phyloP scores from a whole-genome alignment of 352 stramenopile genomes.

The Phytopythium mirpurense region DNA sequence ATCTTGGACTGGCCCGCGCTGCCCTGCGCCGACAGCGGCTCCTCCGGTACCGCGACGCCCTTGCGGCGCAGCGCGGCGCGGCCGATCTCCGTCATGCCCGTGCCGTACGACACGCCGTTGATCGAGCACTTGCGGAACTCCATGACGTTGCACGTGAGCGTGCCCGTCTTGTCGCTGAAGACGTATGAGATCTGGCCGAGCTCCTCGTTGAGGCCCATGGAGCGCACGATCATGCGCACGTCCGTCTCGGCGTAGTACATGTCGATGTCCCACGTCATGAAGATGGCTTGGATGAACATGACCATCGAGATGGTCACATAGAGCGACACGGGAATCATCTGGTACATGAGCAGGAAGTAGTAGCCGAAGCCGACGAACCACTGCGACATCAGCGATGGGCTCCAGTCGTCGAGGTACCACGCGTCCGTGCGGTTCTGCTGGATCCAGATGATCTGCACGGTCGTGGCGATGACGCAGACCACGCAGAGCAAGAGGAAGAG shows the following conservation, averaged over 20 bases:
- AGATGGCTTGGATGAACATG: constrained; percentile 93
- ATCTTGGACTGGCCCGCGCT: constrained; percentile 24
- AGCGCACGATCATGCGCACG: constrained; percentile 79
- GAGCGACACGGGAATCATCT: constrained; percentile 97
- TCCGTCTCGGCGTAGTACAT: constrained; percentile 92
- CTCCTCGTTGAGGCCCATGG: constrained; percentile 87
- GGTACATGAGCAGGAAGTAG: constrained; percentile 95
- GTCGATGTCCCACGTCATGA: constrained; percentile 90
- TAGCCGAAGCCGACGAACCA: constrained; percentile 83
- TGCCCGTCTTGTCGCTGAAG: constrained; percentile 93
- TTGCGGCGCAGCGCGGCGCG: constrained; percentile 57
- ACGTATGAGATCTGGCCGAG: constrained; percentile 89
- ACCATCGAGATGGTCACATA: constrained; percentile 97
- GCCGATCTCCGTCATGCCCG: constrained; percentile 77
- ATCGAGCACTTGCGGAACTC: constrained; percentile 94
- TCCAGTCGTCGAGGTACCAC: constrained; percentile 42
- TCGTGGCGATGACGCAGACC: constrained; percentile 51
- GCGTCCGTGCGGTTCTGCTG: constrained; percentile 37
- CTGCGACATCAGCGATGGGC: constrained; percentile 36
- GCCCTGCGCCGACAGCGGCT: constrained; percentile 18
- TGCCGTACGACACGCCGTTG: constrained; percentile 88
- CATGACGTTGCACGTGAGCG: constrained; percentile 92
- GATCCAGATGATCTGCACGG: constrained; percentile 58
- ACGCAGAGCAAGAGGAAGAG: constrained; percentile 62
- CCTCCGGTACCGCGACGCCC: constrained; percentile 45